Percentiles rank a stretch among this genome's conserved stretches.
Conservation (phyloP, 2,329 filamentous ascomycete genomes). For the Fusarium albidum region DNA sequence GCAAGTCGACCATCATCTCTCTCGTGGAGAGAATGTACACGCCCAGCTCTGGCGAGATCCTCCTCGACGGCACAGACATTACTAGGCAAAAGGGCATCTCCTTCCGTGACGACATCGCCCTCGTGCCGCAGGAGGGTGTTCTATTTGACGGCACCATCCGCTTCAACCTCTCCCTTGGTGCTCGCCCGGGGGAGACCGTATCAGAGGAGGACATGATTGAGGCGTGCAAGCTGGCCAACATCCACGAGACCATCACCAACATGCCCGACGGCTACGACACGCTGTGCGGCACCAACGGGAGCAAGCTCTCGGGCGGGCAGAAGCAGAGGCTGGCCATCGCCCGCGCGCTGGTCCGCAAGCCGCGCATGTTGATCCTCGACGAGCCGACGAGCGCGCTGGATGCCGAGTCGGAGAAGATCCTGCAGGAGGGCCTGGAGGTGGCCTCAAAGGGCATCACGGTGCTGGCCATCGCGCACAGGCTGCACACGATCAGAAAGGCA, state of each 20-base stretch:
- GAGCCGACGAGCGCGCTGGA: conserved; percentile 72
- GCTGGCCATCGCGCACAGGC: conserved; percentile 54
- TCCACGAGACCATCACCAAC: conserved; percentile 61
- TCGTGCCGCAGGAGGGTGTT: conserved; percentile 63
- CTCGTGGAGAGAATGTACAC: conserved; percentile 58
- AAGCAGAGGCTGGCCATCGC: conserved; percentile 75
- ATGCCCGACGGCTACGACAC: conserved; percentile 67
- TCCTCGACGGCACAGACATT: conserved; percentile 54
- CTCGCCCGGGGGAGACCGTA: conserved; percentile 59
- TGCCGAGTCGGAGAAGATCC: conserved; percentile 63
- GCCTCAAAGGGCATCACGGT: conserved; percentile 52
- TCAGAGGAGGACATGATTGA: conserved; percentile 68
- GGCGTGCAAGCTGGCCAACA: conserved; percentile 46
- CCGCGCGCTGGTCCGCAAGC: conserved; percentile 69
- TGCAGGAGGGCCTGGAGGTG: conserved; percentile 62
- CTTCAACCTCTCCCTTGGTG: conserved; percentile 63
- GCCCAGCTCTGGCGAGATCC: conserved; percentile 47
- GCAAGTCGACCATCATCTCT: conserved; percentile 68
- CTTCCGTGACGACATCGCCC: conserved; percentile 60
- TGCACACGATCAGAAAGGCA: conserved; percentile 53
- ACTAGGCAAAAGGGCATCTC: conserved; percentile 44
- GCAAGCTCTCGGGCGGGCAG: conserved; percentile 74
- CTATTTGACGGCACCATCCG: conserved; percentile 61
- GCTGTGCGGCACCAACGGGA: conserved; percentile 67
- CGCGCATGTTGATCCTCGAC: conserved; percentile 54